phyloP scores from a whole-genome alignment of 768 basidiomycete species.

The Tricholoma hemisulphureum region DNA sequence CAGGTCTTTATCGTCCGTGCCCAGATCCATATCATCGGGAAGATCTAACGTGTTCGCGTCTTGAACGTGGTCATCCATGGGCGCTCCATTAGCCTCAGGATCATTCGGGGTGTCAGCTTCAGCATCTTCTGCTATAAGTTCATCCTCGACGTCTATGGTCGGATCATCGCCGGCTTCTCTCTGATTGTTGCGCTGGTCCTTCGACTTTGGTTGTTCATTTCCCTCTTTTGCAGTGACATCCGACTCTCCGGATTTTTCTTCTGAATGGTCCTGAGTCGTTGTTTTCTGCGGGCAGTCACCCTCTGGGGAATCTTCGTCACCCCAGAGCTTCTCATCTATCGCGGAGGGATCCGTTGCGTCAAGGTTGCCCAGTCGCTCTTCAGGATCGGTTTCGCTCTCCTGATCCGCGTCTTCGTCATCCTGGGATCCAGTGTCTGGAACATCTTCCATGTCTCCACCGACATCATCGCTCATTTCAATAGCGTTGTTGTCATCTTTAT shows the following conservation, averaged over 20 bases:
- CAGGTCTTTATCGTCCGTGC: slow-evolving; percentile 36
- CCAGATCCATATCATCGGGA: slow-evolving; percentile 81
- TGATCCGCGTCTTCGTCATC: slow-evolving; percentile 51
- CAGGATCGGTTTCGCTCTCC: slow-evolving; percentile 61
- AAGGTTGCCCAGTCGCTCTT: slow-evolving; percentile 81
- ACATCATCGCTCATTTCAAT: slow-evolving; percentile 93
- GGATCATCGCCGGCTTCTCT: slow-evolving; percentile 25
- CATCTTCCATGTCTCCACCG: slow-evolving; percentile 81
- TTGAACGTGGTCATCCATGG: slow-evolving; percentile 72
- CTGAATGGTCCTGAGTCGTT: slow-evolving; percentile 59
- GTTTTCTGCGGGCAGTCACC: slow-evolving; percentile 55
- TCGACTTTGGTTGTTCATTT: slow-evolving; percentile 37
- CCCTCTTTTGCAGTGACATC: slow-evolving; percentile 83
- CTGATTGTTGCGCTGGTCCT: slow-evolving; percentile 28
- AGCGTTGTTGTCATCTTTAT: slow-evolving; percentile 66
- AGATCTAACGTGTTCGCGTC: slow-evolving; percentile 85
- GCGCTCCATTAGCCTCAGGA: slow-evolving; percentile 55
- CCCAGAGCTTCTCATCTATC: slow-evolving; percentile 97
- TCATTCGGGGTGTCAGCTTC: slow-evolving; percentile 42
- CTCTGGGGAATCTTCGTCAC: slow-evolving; percentile 67
- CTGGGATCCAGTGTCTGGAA: slow-evolving; percentile 62
- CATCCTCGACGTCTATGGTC: slow-evolving; percentile 15
- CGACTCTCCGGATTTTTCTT: slow-evolving; percentile 45
- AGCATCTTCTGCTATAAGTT: slow-evolving; percentile 21
- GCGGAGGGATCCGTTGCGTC: slow-evolving; percentile 80